phyloP scores from a whole-genome alignment of 2,329 filamentous ascomycete genomes.

The Aspergillus novofumigatus region DNA sequence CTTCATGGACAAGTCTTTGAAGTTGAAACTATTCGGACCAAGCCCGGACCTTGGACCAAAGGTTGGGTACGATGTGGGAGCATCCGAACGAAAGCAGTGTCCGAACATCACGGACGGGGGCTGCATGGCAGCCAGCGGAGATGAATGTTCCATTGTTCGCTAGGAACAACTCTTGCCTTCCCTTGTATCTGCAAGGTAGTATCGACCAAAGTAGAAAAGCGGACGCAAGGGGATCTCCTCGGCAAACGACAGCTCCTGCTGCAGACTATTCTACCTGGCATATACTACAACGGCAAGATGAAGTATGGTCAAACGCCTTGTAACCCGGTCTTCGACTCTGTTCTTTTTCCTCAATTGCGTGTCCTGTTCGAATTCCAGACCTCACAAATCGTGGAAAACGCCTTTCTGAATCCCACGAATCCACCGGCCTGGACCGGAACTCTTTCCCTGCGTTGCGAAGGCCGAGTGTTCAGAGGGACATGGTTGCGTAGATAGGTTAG shows the following conservation, averaged over 20 bases:
- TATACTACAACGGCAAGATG: background rate
- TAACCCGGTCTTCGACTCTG: slow-evolving; percentile 1
- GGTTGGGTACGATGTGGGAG: slow-evolving; percentile 50
- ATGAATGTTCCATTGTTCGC: slow-evolving; percentile 77
- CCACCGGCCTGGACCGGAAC: slow-evolving; percentile 18
- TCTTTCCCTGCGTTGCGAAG: slow-evolving; percentile 11
- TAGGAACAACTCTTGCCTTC: slow-evolving; percentile 4
- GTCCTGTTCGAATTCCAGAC: slow-evolving; percentile 7
- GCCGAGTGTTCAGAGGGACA: slow-evolving; percentile 25
- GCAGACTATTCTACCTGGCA: background rate
- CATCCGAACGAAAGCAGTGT: slow-evolving; percentile 58
- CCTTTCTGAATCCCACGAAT: slow-evolving; percentile 17
- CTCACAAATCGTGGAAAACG: slow-evolving; percentile 5
- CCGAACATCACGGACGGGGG: slow-evolving; percentile 61
- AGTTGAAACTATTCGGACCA: slow-evolving; percentile 66
- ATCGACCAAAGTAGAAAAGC: background rate
- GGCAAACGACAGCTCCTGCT: background rate
- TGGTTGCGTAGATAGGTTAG: slow-evolving; percentile 16
- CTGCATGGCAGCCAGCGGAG: slow-evolving; percentile 89
- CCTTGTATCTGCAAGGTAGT: background rate
- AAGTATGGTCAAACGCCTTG: slow-evolving; percentile 5
- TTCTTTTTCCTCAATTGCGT: slow-evolving; percentile 2
- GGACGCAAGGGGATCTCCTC: background rate
- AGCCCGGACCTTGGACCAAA: slow-evolving; percentile 53
- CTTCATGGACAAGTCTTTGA: slow-evolving; percentile 71